Evolutionary conservation across 352 stramenopile species (phyloP).

Genomic region (Globisporangium polare): DNA sequence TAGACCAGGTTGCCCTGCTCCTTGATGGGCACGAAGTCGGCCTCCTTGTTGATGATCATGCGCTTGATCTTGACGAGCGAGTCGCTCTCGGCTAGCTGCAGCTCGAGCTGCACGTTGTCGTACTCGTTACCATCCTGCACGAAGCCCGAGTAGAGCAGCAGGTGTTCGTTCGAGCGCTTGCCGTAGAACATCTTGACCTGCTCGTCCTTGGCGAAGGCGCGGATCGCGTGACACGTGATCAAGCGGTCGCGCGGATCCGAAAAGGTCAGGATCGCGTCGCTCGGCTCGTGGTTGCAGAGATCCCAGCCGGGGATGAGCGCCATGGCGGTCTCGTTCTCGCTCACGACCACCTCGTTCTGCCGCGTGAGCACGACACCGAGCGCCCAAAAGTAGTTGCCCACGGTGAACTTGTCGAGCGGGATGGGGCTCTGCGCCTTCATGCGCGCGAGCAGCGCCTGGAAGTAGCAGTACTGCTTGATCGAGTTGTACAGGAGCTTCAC

Average conservation of each 20-base stretch:
- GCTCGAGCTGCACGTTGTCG: constrained; percentile 22
- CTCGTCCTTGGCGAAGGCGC: constrained; percentile 27
- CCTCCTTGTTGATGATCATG: constrained; percentile 41
- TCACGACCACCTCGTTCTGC: constrained; percentile 47
- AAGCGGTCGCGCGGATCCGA: constrained; percentile 24
- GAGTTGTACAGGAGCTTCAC: constrained; percentile 53
- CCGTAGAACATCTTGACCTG: constrained; percentile 65
- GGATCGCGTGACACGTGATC: constrained; percentile 42
- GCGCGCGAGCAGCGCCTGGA: constrained; percentile 24
- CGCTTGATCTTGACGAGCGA: constrained; percentile 39
- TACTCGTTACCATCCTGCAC: constrained; percentile 35
- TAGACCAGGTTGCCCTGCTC: constrained; percentile 19
- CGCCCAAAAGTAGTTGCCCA: constrained; percentile 55
- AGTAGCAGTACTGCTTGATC: constrained; percentile 60
- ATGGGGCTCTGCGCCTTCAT: constrained; percentile 24
- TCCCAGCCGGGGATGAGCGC: constrained; percentile 63
- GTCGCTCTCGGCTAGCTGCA: constrained; percentile 20
- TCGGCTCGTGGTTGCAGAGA: constrained; percentile 61
- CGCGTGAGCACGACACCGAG: constrained; percentile 53
- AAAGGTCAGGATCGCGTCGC: constrained; percentile 38
- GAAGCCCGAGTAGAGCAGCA: constrained; percentile 60
- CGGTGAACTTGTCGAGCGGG: constrained; percentile 31
- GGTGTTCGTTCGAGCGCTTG: constrained; percentile 42
- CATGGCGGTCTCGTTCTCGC: constrained; percentile 22
- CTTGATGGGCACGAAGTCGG: constrained; percentile 10